Conservation (phyloP, 139 green algal species). For the Asterochloris erici region DNA sequence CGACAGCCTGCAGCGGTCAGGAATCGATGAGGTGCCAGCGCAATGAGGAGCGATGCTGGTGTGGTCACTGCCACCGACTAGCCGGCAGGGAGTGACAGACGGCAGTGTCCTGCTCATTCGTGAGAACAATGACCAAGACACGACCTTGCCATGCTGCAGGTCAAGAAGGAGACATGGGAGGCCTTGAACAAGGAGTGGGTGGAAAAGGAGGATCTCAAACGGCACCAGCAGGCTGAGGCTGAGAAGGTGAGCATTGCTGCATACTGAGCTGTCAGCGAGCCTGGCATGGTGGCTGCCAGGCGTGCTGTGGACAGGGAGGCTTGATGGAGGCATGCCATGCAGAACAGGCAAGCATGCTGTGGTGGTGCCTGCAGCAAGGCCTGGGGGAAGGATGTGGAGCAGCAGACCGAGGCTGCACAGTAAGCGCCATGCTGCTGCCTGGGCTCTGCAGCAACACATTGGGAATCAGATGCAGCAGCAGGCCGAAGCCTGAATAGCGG, state of each 20-base stretch:
- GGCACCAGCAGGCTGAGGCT: conserved; percentile 11
- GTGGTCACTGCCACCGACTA: neutral
- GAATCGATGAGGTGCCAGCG: neutral
- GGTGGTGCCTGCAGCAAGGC: neutral
- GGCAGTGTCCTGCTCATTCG: neutral
- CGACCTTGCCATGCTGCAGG: conserved; percentile 10
- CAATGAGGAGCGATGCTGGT: neutral
- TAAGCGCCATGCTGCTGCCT: too few relatives aligned
- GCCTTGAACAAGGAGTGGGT: conserved; percentile 42
- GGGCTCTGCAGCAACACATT: too few relatives aligned
- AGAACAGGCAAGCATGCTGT: neutral
- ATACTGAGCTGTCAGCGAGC: neutral
- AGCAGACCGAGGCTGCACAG: neutral
- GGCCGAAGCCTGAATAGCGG: too few relatives aligned
- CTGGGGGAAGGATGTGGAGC: neutral
- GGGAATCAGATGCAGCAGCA: too few relatives aligned
- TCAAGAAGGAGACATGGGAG: conserved; percentile 39
- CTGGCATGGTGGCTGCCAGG: neutral
- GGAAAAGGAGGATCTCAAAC: conserved; percentile 33
- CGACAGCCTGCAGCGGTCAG: neutral
- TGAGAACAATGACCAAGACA: conserved; percentile 29
- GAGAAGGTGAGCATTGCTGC: neutral
- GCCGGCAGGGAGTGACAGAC: neutral
- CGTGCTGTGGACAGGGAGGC: neutral
- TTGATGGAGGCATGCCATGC: too few relatives aligned